Evolutionary conservation across 352 stramenopile species (phyloP).

Genomic region (Pythium grandisporangium): DNA sequence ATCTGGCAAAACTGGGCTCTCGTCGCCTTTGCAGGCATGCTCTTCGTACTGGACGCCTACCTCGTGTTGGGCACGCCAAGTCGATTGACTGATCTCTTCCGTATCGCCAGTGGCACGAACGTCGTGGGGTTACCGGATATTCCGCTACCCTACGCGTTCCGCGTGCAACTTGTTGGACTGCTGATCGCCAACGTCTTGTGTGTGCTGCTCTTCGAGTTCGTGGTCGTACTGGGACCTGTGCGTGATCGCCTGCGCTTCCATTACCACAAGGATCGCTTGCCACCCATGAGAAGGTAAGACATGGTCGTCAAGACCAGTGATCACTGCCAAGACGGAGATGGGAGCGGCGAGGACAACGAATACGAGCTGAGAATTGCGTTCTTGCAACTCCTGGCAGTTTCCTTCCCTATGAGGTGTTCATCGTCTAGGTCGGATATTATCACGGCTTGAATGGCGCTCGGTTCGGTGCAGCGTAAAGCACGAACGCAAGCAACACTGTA

Average conservation of each 20-base stretch:
- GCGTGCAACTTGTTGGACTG: slow-evolving; percentile 22
- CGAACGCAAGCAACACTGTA: no score
- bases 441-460: no score
- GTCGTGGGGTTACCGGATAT: slow-evolving; percentile 41
- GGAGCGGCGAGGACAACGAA: no score
- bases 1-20: slow-evolving; percentile 26
- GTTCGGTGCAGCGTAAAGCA: no score
- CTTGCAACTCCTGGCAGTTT: no score
- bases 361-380: no score
- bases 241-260: slow-evolving; percentile 10
- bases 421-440: no score
- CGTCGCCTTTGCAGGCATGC: slow-evolving; percentile 7
- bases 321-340: no score
- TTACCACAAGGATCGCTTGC: slow-evolving; percentile 17
- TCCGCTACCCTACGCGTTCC: slow-evolving; percentile 30
- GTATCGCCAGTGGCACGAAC: slow-evolving; percentile 33
- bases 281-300: slow-evolving; percentile 18
- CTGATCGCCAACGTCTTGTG: slow-evolving; percentile 20
- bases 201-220: slow-evolving; percentile 28
- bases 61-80: slow-evolving; percentile 19
- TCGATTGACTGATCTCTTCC: slow-evolving; percentile 25
- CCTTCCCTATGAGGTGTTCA: no score
- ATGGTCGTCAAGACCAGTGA: no score
- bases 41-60: slow-evolving; percentile 17
- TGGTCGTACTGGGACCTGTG: slow-evolving; percentile 30